Percentiles rank a stretch among this genome's conserved stretches.
Conservation (phyloP, 176 grass and related monocot species). For the Oryza glumipatula region DNA sequence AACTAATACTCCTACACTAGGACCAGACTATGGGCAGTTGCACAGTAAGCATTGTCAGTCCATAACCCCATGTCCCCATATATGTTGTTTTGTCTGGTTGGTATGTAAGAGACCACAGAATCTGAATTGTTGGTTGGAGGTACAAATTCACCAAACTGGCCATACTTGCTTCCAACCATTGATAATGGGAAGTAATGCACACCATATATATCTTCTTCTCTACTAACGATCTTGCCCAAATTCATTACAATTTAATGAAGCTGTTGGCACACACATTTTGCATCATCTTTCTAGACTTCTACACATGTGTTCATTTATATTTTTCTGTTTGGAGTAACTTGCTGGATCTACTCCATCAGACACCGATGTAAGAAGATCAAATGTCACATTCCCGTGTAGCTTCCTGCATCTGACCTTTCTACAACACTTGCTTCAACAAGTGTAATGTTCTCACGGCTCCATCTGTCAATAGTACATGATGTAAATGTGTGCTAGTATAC, state of each 20-base stretch:
- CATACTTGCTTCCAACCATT: constrained; percentile 2
- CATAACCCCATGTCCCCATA: constrained; percentile 2
- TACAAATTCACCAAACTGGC: constrained; percentile 10
- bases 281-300: not conserved
- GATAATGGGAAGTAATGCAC: not conserved
- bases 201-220: not conserved
- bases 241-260: not conserved
- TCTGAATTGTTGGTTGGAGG: constrained; percentile 1
- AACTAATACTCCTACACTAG: not conserved
- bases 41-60: too few species aligned
- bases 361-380: constrained; percentile 1
- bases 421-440: not conserved
- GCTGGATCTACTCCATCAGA: not conserved
- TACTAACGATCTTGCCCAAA: not conserved
- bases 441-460: not conserved
- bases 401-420: too few species aligned
- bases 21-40: not conserved
- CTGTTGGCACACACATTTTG: constrained; percentile 13
- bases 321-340: not conserved
- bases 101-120: not conserved
- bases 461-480: not conserved
- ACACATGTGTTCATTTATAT: not conserved
- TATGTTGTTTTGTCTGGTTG: constrained; percentile 9
- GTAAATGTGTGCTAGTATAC: not conserved
- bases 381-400: constrained; percentile 22